These are phyloP conservation scores for Datisca glomerata DNA, from an alignment of 306 rosid genomes.

Conservation along the genomic window DNA sequence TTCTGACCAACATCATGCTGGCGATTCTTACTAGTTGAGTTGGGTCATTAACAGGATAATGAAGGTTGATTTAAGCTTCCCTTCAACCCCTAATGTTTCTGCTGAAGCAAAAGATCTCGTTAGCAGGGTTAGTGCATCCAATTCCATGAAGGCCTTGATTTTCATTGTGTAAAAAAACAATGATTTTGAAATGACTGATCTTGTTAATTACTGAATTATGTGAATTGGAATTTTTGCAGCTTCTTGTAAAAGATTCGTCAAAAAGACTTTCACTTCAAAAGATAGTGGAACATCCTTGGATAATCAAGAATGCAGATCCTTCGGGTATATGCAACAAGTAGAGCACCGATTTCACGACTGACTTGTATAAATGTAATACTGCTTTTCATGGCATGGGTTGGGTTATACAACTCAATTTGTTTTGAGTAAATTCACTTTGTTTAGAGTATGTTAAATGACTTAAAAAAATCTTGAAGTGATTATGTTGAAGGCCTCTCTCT, in stretches of 20 bases:
- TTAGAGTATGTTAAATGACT: too few species aligned
- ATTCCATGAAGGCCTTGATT: too few species aligned
- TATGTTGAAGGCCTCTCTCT: too few species aligned
- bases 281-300: slow-evolving; percentile 86
- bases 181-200: background rate
- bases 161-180: background rate
- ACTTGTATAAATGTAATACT: too few species aligned
- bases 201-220: background rate
- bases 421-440: too few species aligned
- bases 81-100: slow-evolving; percentile 43
- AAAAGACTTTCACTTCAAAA: slow-evolving; percentile 63
- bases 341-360: slow-evolving; percentile 12
- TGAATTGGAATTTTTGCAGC: slow-evolving; percentile 29
- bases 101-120: slow-evolving; percentile 63
- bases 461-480: too few species aligned
- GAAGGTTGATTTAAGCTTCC: slow-evolving; percentile 60
- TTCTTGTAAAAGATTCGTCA: slow-evolving; percentile 68
- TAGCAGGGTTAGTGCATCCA: slow-evolving; percentile 33
- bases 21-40: background rate
- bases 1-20: background rate
- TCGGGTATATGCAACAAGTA: slow-evolving; percentile 33
- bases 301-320: slow-evolving; percentile 55
- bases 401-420: too few species aligned
- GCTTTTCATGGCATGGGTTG: too few species aligned
- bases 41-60: slow-evolving; percentile 37